A percentile compares a stretch with the other conserved stretches of the same genome.
phyloP scores from a whole-genome alignment of 345 rosid species.

The Hevea brasiliensis region DNA sequence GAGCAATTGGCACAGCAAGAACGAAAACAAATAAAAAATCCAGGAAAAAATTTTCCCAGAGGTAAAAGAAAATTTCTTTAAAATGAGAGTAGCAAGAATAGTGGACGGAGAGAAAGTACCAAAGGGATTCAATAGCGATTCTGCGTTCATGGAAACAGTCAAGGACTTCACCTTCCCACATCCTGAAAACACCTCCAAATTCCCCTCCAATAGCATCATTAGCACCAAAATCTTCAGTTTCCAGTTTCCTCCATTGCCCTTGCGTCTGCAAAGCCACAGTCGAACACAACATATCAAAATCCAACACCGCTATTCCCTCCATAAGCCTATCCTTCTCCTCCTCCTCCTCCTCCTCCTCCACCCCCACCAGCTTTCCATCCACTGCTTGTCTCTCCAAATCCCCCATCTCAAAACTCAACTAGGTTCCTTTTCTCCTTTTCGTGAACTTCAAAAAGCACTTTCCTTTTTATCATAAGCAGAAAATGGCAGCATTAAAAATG shows the following conservation, averaged over 20 bases:
- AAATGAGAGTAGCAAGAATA: background rate
- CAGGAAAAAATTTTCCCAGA: background rate
- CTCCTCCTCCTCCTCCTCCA: constrained; percentile 22
- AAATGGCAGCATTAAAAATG: background rate
- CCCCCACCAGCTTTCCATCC: background rate
- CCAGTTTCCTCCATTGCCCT: constrained; percentile 68
- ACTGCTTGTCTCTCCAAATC: constrained; percentile 17
- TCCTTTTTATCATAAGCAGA: background rate
- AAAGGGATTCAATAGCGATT: constrained; percentile 70
- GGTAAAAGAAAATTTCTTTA: too few species aligned
- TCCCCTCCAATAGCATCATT: constrained; percentile 43
- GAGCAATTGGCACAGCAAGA: too few species aligned
- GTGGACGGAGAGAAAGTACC: constrained; percentile 37
- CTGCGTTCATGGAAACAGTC: constrained; percentile 81
- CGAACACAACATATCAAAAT: constrained; percentile 87
- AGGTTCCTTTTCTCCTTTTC: background rate
- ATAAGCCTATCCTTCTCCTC: constrained; percentile 46
- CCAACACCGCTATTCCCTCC: constrained; percentile 69
- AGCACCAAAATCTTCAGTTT: constrained; percentile 30
- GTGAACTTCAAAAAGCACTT: background rate
- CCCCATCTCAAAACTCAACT: constrained; percentile 12
- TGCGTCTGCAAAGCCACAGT: constrained; percentile 89
- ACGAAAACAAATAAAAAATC: too few species aligned
- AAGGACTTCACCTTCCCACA: constrained; percentile 94
- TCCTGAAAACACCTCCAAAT: constrained; percentile 69